Evolutionary conservation across 768 basidiomycete species (phyloP), one percentile per base, ranked within the genome.

Genomic region (Tylopilus rubrobrunneus): DNA sequence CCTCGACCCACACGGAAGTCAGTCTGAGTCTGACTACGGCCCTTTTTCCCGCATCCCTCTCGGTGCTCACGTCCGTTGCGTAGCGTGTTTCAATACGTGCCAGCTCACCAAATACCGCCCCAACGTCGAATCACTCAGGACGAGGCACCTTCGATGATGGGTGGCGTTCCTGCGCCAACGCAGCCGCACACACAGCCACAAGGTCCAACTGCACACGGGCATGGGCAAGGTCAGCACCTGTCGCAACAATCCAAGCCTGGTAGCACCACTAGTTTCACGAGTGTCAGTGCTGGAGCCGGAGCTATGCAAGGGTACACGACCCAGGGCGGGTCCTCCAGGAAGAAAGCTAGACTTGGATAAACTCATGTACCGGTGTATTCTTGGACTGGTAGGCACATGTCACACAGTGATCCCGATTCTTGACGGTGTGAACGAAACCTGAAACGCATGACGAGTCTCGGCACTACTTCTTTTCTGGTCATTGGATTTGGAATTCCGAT

Each of bases 61-160:
- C 14, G 31, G 45, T 40, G 9, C 61, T 63, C 17, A 63, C 51
- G n/a, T 28, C 25, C n/a, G 27, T 42, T 34, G 23, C 25, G 21
- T 56, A 95, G 90, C 63, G 91, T 88, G 0, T 95, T 96, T 68
- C 79, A 85, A 39, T 75, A 79, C 4, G 77, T 87, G 19, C 75
- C 78, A 0, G 63, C 80, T 1, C 77, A 81, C 48, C 87, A 91
- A 58, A 78, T 85, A 12, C 95, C 94, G 33, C 95, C 95, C 0
- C 85, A 85, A 39, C 78, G 94, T 29, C 83, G 93, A 40, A 95
- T 98, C 48, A 89, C 93, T 2, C 88, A 92, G 63, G 96, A 98
- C 66, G 94, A 98, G 37, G 90, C 88, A 7, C 88, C 89, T 0
- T 89, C 87, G 0, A 90, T 91, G 89, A 82, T 91, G 73, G 85